Evolutionary conservation across 768 basidiomycete genomes (phyloP).

Genomic region (Mycena belliarum): DNA sequence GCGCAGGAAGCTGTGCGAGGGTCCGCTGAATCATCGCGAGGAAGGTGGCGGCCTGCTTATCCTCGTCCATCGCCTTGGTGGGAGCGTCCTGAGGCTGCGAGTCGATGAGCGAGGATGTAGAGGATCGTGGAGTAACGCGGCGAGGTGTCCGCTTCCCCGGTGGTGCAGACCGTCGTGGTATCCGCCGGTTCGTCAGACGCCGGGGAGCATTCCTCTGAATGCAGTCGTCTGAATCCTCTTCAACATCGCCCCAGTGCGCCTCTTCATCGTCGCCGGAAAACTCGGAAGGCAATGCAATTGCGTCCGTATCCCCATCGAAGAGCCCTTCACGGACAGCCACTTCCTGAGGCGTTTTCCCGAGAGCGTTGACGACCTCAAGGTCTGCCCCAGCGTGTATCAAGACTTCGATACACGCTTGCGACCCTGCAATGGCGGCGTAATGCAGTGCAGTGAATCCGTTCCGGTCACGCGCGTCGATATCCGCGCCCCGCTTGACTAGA

Average conservation of each 20-base stretch:
- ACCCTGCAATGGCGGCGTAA: slow-evolving; percentile 72
- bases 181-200: slow-evolving; percentile 37
- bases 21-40: slow-evolving; percentile 78
- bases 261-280: slow-evolving; percentile 47
- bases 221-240: slow-evolving; percentile 60
- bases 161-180: slow-evolving; percentile 26
- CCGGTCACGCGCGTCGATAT: slow-evolving; percentile 81
- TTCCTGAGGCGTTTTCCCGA: slow-evolving; percentile 72
- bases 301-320: slow-evolving; percentile 31
- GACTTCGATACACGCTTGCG: slow-evolving; percentile 61
- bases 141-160: slow-evolving; percentile 31
- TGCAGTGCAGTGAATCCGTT: slow-evolving; percentile 92
- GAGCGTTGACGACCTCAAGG: slow-evolving; percentile 67
- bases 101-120: slow-evolving; percentile 13
- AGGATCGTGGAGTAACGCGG: slow-evolving; percentile 18
- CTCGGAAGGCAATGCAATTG: neutral
- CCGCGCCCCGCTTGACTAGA: slow-evolving; percentile 70
- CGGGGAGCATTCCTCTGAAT: slow-evolving; percentile 32
- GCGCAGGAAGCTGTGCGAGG: slow-evolving; percentile 60
- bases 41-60: slow-evolving; percentile 54
- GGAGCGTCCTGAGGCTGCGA: neutral
- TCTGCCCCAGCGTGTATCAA: slow-evolving; percentile 84
- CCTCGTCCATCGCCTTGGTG: slow-evolving; percentile 31
- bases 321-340: slow-evolving; percentile 50
- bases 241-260: slow-evolving; percentile 67